phyloP scores from a whole-genome alignment of 495 filamentous ascomycete species.

The Lentithecium fluviatile region DNA sequence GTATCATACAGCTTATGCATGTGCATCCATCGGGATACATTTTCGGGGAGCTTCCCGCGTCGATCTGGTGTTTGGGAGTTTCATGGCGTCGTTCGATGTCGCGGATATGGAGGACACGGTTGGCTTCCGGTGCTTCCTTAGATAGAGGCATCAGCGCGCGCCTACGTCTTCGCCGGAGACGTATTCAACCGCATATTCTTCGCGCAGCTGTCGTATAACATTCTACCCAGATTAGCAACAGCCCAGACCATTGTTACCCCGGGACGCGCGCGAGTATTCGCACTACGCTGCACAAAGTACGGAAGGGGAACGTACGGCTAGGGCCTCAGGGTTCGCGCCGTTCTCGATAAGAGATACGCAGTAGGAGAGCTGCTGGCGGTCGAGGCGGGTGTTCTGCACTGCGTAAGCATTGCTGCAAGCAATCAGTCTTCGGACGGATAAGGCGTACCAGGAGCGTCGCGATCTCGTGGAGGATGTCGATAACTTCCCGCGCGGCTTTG shows the following conservation, averaged over 20 bases:
- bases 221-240: slow-evolving; percentile 22
- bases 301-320: slow-evolving; percentile 65
- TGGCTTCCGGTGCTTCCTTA: background rate
- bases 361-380: slow-evolving; percentile 83
- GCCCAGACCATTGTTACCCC: background rate
- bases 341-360: slow-evolving; percentile 97
- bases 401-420: background rate
- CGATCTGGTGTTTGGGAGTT: too few species aligned
- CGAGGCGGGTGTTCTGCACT: slow-evolving; percentile 82
- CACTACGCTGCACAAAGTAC: too few species aligned
- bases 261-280: slow-evolving; percentile 2
- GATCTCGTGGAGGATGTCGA: slow-evolving; percentile 94
- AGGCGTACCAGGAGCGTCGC: slow-evolving; percentile 72
- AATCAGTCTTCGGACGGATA: background rate
- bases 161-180: slow-evolving; percentile 4
- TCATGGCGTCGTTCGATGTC: too few species aligned
- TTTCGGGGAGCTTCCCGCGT: too few species aligned
- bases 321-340: slow-evolving; percentile 91
- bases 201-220: slow-evolving; percentile 40
- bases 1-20: too few species aligned
- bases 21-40: too few species aligned
- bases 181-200: slow-evolving; percentile 31
- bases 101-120: background rate
- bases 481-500: slow-evolving; percentile 88
- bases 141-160: slow-evolving; percentile 6